Evolutionary conservation across 2,329 filamentous ascomycete species (phyloP), one percentile per base, ranked within the genome.

Genomic region (Pseudogymnoascus sp.): DNA sequence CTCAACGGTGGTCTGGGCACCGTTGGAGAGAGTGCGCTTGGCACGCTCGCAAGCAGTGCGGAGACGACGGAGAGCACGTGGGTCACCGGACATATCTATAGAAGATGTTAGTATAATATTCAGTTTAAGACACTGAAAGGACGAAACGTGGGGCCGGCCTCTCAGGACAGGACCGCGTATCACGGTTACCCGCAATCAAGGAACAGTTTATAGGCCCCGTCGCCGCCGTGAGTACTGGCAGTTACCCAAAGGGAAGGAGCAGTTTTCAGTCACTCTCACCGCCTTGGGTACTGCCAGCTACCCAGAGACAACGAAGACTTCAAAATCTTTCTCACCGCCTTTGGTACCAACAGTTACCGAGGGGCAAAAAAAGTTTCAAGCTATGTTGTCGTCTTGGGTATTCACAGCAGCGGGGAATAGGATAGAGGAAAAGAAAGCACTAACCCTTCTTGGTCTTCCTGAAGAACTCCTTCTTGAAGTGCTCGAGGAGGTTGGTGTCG

Each of bases 11-110:
- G 94, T 96, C 82, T 97, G 92, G 65, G 94, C 93, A 78, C 91
- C 93, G 80, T 92, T 96, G 77, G 94, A 97, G 61, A 97, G 86
- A 68, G 94, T 97, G 81, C 94, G 89, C 91, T 99, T 99, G 80
- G 94, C 94, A 86, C 94, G 93, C 84, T 99, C 94, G 80, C 94
- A 97, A 80, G 93, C 93, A 73, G 94, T 97, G 72, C 94, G 87
- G 74, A 99, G 89, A 83, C 94, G 88, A 76, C 94, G 90, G 67
- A 99, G 90, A 67, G 94, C 94, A 80, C 94, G 90, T 70, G 94
- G 80, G 75, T 97, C 94, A 68, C 85, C 83, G 64, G 85, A 87
- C 67, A 96, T 82, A 73, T 93, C 45, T 55, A 55, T 48, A 27
- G 8, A 18, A 8, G 7, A 7, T 33, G 27, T 55, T 55, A 55